Evolutionary conservation across 306 rosid genomes (phyloP).

Genomic region (Geum urbanum): DNA sequence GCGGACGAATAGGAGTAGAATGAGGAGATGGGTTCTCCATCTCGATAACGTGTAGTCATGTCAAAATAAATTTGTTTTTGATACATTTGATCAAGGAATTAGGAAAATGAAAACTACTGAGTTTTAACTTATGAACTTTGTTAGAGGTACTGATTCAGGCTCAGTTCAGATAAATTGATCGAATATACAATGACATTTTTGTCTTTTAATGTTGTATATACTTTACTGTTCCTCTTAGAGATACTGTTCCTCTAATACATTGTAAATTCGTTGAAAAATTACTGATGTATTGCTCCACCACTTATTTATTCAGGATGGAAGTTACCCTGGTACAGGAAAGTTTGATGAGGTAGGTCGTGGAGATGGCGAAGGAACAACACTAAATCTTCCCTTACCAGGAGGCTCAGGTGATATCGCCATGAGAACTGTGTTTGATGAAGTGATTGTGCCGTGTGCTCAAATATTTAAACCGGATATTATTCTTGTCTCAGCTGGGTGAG

Average conservation of each 20-base stretch:
- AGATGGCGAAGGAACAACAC: constrained; percentile 85
- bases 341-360: constrained; percentile 71
- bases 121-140: not conserved
- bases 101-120: not conserved
- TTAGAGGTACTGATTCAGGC: not conserved
- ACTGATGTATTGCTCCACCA: not conserved
- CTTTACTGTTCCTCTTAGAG: not conserved
- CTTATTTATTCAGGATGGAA: constrained; percentile 59
- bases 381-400: constrained; percentile 90
- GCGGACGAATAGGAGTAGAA: not conserved
- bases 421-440: constrained; percentile 78
- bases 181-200: not conserved
- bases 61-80: not conserved
- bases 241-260: not conserved
- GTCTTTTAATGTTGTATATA: not conserved
- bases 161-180: not conserved
- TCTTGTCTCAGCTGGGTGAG: constrained; percentile 98
- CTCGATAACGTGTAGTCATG: not conserved
- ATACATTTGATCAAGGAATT: not conserved
- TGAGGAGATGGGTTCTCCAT: not conserved
- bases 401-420: constrained; percentile 84
- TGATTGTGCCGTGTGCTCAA: constrained; percentile 80
- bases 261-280: not conserved
- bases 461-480: constrained; percentile 87
- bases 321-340: constrained; percentile 96